These are phyloP conservation scores for Heterobasidion irregulare DNA, from an alignment of 1,284 basidiomycete genomes.

Conservation along the genomic window DNA sequence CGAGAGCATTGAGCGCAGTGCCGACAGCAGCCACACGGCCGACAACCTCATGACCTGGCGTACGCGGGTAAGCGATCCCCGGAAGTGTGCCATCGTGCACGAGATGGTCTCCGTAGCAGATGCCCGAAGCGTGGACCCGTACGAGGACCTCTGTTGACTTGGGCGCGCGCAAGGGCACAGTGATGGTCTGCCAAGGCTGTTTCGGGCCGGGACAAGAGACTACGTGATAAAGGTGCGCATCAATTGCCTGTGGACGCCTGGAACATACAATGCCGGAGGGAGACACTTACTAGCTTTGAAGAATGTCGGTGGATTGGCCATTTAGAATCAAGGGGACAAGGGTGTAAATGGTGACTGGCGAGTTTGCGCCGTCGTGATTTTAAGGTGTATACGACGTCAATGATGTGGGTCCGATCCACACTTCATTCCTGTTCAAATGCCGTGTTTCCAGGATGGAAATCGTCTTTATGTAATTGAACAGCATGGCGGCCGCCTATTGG, in stretches of 20 bases:
- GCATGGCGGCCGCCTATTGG: no score
- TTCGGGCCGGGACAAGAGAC: slow-evolving; percentile 1
- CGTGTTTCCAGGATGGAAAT: no score
- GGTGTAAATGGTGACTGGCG: no score
- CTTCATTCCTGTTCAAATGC: no score
- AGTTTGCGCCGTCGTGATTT: no score
- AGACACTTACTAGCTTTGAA: background rate
- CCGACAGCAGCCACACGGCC: slow-evolving; percentile 13
- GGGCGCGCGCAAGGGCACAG: slow-evolving; percentile 10
- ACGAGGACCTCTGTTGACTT: slow-evolving; percentile 14
- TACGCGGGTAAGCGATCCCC: slow-evolving; percentile 13
- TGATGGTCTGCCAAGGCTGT: slow-evolving; percentile 10
- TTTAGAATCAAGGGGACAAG: no score
- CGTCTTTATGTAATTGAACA: no score
- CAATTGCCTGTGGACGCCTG: no score
- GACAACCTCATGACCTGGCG: slow-evolving; percentile 15
- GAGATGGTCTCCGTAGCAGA: slow-evolving; percentile 18
- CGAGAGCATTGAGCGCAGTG: slow-evolving; percentile 2
- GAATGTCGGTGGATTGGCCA: no score
- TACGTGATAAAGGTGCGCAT: background rate
- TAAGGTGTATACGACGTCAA: no score
- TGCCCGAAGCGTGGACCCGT: slow-evolving; percentile 16
- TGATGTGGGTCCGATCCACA: no score
- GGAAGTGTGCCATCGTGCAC: slow-evolving; percentile 14
- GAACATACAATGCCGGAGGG: background rate